Evolutionary conservation across 768 basidiomycete species (phyloP), one percentile per base, ranked within the genome.

Genomic region (Sutorius australiensis): DNA sequence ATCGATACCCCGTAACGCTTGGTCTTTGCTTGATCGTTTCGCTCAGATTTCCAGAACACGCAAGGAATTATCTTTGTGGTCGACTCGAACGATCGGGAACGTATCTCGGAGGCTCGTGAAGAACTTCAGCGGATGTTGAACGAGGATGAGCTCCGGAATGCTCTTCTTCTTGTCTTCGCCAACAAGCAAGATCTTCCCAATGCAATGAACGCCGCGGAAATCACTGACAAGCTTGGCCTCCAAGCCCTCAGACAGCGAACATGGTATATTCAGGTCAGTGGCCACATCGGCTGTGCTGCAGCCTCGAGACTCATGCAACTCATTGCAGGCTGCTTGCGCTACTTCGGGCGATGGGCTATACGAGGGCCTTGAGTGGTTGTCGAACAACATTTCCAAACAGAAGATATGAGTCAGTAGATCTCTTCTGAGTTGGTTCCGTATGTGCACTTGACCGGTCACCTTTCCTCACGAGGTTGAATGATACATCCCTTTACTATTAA

Each of bases 131-230:
- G 97, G 67, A 99, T 99, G 97, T 75, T 99, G 72, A 98, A 97
- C 74, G 97, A 99, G 73, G 97, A 98, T 69, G 97, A 99, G 76
- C 89, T 99, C 63, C 92, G 95, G 59, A 94, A 98, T 73, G 95
- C 95, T 48, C 89, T 98, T 65, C 88, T 99, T 62, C 85, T 99
- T 61, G 97, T 99, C 67, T 98, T 98, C 66, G 95, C 97, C 73
- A 99, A 99, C 86, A 99, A 99, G 79, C 97, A 99, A 77, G 97
- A 99, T 84, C 77, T 99, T 68, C 97, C 97, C 60, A 98, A 99
- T 71, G 97, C 95, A 61, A 98, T 98, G 95, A 95, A 94, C 69
- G 95, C 95, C 38, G 90, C 95, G 59, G 97, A 99, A 75, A 97
- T 99, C 67, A 98, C 97, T 54, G 97, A 99, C 77, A 98, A 98